Evolutionary conservation across 2,329 filamentous ascomycete genomes (phyloP).

Genomic region (Gaeumannomyces sp.): DNA sequence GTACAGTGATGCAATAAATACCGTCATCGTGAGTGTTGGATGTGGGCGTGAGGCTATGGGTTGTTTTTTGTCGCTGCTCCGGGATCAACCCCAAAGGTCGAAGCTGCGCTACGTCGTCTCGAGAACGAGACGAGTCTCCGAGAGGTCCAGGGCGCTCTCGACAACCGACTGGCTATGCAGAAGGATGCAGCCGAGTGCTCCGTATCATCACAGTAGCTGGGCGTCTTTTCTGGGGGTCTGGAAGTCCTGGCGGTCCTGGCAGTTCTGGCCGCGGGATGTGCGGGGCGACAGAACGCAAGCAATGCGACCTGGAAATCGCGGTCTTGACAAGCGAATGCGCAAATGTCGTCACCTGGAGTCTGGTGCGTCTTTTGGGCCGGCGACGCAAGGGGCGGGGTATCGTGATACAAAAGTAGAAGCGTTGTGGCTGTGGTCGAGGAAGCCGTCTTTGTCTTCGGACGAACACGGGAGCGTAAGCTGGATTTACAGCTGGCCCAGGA

Average conservation of each 20-base stretch:
- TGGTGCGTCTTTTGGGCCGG: background rate
- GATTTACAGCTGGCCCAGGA: background rate
- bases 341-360: background rate
- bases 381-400: background rate
- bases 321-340: background rate
- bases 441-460: background rate
- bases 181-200: background rate
- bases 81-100: background rate
- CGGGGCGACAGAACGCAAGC: too few relatives aligned
- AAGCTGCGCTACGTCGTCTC: background rate
- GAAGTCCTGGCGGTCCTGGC: background rate
- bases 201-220: background rate
- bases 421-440: background rate
- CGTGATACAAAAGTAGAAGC: background rate
- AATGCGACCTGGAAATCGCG: background rate
- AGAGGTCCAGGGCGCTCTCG: background rate
- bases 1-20: constrained; percentile 42
- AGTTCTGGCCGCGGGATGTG: too few relatives aligned
- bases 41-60: constrained; percentile 9
- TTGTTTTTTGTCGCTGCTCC: background rate
- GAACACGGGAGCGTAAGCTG: background rate
- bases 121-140: background rate
- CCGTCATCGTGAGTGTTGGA: constrained; percentile 36
- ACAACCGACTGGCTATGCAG: constrained; percentile 1
- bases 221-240: background rate